Base-by-base conservation (phyloP, 169 alveolate genomes). In the Eimeria acervulina region DNA sequence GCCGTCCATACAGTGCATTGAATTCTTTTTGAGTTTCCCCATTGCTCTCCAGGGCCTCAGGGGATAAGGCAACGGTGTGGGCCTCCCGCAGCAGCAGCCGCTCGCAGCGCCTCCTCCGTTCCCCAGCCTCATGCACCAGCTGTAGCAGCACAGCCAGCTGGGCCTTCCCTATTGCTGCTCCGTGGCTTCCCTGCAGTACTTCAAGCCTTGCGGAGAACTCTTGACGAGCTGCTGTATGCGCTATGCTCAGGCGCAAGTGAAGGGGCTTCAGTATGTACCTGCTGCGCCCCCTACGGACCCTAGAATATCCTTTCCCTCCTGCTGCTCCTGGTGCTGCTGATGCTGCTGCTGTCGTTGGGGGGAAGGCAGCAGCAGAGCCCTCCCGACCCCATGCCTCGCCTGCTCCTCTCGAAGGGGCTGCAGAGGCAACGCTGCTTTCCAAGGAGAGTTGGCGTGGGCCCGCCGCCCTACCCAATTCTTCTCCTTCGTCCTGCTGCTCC, bases 21-120 rank as follows among this genome's bases (percentile, higher is more conserved):
- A 96, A 98, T 94, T 97, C 98, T 23, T 95, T 95, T 78, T 97
- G 96, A 5, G 99, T 98, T 17, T 52, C 8, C 0, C 91, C 91
- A 4, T 91, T 93, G 66, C 95, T 96, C 85, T 97, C 96, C 66
- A 98, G 70, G 28, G 97, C 97, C 80, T 97, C 99, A 42, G 98
- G 96, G 51, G 97, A 98, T 84, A 97, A 81, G 61, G 96, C 96
- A 23, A 98, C 98, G 31, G 97, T 96, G 90, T 81, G 88, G 51
- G 98, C 98, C 96, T 97, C 84, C 59, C 96, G 96, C 96, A 98
- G 97, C 52, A 97, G 92, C 74, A 98, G 87, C 52, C 97, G 90
- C 80, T 97, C 97, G 52, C 98, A 96, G 81, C 97, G 95, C 72
- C 95, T 97, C 38, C 97, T 42, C 40, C 97, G 96, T 74, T 68